Evolutionary conservation across 257 asterid genomes (phyloP).

Genomic region (Fraxinus cuspidata): DNA sequence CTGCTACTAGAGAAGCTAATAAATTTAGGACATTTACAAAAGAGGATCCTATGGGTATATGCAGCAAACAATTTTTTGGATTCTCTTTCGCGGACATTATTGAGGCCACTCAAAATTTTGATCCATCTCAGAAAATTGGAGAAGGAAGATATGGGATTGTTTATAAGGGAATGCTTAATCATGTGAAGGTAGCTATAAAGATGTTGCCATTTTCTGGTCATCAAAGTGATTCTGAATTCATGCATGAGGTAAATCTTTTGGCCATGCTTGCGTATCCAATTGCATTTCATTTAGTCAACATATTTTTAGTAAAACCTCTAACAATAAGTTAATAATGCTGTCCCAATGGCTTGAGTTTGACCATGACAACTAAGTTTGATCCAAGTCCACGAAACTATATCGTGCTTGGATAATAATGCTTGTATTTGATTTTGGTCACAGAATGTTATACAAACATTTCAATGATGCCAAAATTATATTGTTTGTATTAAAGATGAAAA

Average conservation of each 20-base stretch:
- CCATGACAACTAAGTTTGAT: background rate
- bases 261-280: background rate
- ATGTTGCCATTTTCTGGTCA: slow-evolving; percentile 78
- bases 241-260: slow-evolving; percentile 53
- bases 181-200: slow-evolving; percentile 73
- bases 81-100: slow-evolving; percentile 68
- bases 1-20: slow-evolving; percentile 54
- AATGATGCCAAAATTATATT: background rate
- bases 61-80: slow-evolving; percentile 49
- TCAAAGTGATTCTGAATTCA: slow-evolving; percentile 74
- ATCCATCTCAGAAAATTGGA: slow-evolving; percentile 71
- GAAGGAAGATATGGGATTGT: slow-evolving; percentile 81
- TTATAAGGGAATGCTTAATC: slow-evolving; percentile 68
- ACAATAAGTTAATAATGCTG: background rate
- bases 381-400: background rate
- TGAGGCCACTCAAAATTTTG: slow-evolving; percentile 76
- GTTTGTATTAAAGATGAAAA: background rate
- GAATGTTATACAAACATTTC: background rate
- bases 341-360: background rate
- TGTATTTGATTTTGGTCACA: background rate
- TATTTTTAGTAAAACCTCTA: background rate
- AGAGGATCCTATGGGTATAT: slow-evolving; percentile 39
- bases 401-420: slow-evolving; percentile 1
- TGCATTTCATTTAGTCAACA: background rate
- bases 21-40: slow-evolving; percentile 41